These are phyloP conservation scores for Hsuehochloa calcarea DNA, from an alignment of 176 grass and related monocot species.

Conservation along the genomic window DNA sequence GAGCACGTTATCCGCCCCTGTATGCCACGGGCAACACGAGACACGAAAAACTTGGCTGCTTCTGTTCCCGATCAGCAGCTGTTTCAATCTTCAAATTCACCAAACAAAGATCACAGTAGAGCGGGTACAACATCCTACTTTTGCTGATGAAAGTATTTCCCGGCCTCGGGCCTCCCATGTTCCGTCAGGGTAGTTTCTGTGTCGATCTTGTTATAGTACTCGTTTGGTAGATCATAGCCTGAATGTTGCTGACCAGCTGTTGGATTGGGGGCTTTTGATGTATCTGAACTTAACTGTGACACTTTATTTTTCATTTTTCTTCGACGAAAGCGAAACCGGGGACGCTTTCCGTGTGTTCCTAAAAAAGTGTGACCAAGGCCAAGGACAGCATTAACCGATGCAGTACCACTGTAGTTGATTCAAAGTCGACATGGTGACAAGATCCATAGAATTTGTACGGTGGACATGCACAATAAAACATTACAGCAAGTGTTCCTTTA, in stretches of 20 bases:
- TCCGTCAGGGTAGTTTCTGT: not conserved
- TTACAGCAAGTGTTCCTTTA: not conserved
- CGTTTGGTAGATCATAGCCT: not conserved
- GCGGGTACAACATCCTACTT: not conserved
- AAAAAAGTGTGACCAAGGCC: not conserved
- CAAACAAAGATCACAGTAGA: not conserved
- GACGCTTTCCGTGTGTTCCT: not conserved
- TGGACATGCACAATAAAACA: not conserved
- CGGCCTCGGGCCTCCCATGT: not conserved
- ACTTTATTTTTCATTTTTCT: not conserved
- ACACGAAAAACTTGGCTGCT: not conserved
- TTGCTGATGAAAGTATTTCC: not conserved
- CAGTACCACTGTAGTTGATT: conserved; percentile 3
- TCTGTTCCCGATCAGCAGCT: not conserved
- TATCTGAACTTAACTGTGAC: not conserved
- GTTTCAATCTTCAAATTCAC: not conserved
- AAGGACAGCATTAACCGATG: conserved; percentile 46
- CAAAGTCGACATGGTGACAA: not conserved
- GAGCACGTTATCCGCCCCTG: too few species aligned
- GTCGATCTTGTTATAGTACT: not conserved
- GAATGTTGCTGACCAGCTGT: not conserved
- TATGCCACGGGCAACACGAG: not conserved
- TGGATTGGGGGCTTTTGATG: not conserved
- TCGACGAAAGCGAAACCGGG: not conserved
- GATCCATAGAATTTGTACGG: not conserved